phyloP scores from a whole-genome alignment of 768 basidiomycete species.

The Albatrellus ellisii region DNA sequence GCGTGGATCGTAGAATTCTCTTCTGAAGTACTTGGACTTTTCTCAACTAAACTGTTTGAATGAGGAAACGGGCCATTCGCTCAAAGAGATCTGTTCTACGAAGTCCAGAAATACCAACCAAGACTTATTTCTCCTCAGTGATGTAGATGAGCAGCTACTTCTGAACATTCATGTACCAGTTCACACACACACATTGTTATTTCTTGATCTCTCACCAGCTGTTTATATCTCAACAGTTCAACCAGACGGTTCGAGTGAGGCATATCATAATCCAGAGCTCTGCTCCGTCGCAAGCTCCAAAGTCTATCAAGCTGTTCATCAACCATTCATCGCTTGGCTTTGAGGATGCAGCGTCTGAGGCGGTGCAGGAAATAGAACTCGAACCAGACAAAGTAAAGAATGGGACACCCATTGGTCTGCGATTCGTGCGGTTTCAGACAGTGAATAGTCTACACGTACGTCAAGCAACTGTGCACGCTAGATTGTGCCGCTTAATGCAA shows the following conservation, averaged over 20 bases:
- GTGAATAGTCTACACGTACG: slow-evolving; percentile 56
- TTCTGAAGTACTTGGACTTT: slow-evolving; percentile 10
- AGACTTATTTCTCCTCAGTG: slow-evolving; percentile 41
- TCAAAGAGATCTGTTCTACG: slow-evolving; percentile 35
- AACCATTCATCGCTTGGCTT: slow-evolving; percentile 53
- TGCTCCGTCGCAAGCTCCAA: slow-evolving; percentile 35
- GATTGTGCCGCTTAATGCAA: not conserved
- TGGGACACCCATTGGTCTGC: slow-evolving; percentile 37
- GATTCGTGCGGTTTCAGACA: slow-evolving; percentile 57
- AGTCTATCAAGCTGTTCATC: slow-evolving; percentile 44
- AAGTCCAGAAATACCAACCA: slow-evolving; percentile 31
- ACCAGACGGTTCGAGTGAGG: slow-evolving; percentile 52
- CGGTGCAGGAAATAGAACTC: slow-evolving; percentile 45
- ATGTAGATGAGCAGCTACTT: slow-evolving; percentile 63
- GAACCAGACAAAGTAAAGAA: slow-evolving; percentile 33
- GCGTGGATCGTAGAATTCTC: not conserved
- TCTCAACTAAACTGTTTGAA: slow-evolving; percentile 60
- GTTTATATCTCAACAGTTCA: slow-evolving; percentile 33
- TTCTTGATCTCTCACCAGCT: not conserved
- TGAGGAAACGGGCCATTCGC: slow-evolving; percentile 36
- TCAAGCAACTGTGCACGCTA: slow-evolving; percentile 4
- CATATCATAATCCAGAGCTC: slow-evolving; percentile 38
- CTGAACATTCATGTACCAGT: slow-evolving; percentile 48
- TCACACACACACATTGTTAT: not conserved
- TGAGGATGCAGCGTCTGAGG: slow-evolving; percentile 43